A percentile compares a stretch with the other conserved stretches of the same genome.
Evolutionary conservation across 192 early-diverging fungal genomes (phyloP).

Genomic region (Backusella sp.): DNA sequence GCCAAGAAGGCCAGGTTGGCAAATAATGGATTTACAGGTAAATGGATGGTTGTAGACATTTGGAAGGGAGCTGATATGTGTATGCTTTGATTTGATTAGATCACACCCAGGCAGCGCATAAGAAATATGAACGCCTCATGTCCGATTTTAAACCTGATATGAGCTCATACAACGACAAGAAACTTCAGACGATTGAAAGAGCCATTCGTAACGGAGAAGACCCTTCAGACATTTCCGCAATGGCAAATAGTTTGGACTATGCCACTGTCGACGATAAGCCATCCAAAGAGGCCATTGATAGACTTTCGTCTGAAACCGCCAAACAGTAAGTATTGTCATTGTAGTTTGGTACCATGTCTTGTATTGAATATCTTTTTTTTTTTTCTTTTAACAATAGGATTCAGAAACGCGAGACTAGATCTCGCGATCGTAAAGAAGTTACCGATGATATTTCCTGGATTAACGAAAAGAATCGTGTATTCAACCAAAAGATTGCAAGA

Average conservation of each 20-base stretch:
- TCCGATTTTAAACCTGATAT: constrained; percentile 85
- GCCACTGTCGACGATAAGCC: constrained; percentile 59
- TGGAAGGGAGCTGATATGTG: not conserved
- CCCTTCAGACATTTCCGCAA: constrained; percentile 31
- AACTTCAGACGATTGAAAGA: constrained; percentile 42
- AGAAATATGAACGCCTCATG: constrained; percentile 84
- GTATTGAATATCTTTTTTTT: constrained; percentile 11
- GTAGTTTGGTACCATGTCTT: not conserved
- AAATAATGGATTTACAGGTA: constrained; percentile 84
- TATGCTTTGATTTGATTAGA: constrained; percentile 39
- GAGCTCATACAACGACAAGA: constrained; percentile 67
- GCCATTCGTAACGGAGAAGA: constrained; percentile 35
- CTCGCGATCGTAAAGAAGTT: constrained; percentile 66
- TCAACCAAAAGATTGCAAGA: constrained; percentile 95
- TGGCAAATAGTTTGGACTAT: constrained; percentile 70
- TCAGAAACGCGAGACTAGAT: constrained; percentile 56
- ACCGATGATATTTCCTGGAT: constrained; percentile 94
- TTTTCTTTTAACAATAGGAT: constrained; percentile 40
- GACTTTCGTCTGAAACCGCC: constrained; percentile 66
- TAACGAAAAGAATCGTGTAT: constrained; percentile 92
- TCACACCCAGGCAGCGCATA: constrained; percentile 79
- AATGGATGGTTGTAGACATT: too few species aligned
- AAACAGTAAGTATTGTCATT: constrained; percentile 61
- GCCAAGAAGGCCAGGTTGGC: constrained; percentile 59
- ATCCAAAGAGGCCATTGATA: constrained; percentile 61